Evolutionary conservation across 1,284 basidiomycete genomes (phyloP).

Genomic region (Meripilus lineatus): DNA sequence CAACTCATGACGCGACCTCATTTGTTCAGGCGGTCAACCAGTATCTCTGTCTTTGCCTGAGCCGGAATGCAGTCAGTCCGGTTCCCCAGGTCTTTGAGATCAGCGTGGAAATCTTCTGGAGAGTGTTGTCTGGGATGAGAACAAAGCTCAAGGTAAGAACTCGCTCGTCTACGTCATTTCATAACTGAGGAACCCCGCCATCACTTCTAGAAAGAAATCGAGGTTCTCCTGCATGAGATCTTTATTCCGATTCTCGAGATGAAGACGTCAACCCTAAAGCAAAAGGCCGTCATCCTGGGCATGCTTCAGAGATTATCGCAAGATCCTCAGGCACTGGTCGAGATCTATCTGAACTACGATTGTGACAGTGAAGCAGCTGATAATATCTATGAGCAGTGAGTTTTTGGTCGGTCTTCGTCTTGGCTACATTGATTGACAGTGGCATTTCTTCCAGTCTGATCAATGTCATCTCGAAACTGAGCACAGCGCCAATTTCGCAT

Average conservation of each 20-base stretch:
- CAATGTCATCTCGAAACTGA: slow-evolving; percentile 91
- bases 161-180: neutral
- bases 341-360: slow-evolving; percentile 97
- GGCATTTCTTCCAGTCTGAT: slow-evolving; percentile 56
- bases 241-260: slow-evolving; percentile 99
- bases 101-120: slow-evolving; percentile 98
- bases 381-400: slow-evolving; percentile 94
- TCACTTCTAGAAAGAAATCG: slow-evolving; percentile 88
- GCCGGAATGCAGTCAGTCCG: slow-evolving; percentile 93
- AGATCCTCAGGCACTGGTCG: slow-evolving; percentile 93
- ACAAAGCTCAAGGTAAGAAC: slow-evolving; percentile 85
- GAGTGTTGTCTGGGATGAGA: slow-evolving; percentile 88
- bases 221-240: slow-evolving; percentile 96
- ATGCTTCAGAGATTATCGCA: slow-evolving; percentile 86
- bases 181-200: neutral
- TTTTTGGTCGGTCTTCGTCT: slow-evolving; percentile 10
- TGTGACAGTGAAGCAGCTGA: slow-evolving; percentile 90
- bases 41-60: slow-evolving; percentile 90
- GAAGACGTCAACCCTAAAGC: slow-evolving; percentile 92
- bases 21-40: slow-evolving; percentile 93
- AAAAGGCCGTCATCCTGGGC: slow-evolving; percentile 86
- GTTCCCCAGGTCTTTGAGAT: slow-evolving; percentile 98
- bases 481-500: slow-evolving; percentile 59
- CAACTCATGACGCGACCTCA: slow-evolving; percentile 78
- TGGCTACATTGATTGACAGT: neutral